phyloP scores from a whole-genome alignment of 495 filamentous ascomycete species.

The Astrothelium subdiscretum region DNA sequence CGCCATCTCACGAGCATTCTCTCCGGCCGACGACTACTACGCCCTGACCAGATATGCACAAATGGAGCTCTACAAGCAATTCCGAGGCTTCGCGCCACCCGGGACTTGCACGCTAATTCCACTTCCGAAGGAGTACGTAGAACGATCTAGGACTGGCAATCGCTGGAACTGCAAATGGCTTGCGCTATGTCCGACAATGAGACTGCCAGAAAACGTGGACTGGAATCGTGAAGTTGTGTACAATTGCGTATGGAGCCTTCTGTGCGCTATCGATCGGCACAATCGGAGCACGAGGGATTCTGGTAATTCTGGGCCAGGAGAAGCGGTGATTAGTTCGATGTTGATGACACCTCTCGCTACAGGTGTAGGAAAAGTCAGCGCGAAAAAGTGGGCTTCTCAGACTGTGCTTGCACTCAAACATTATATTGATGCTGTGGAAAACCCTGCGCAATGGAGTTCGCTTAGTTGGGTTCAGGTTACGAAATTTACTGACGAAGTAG shows the following conservation, averaged over 20 bases:
- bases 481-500: conserved; percentile 6
- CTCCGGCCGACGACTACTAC: conserved; percentile 33
- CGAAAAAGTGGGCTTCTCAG: conserved; percentile 38
- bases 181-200: conserved; percentile 43
- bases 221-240: conserved; percentile 46
- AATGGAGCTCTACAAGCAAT: conserved; percentile 33
- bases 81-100: conserved; percentile 37
- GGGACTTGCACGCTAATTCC: conserved; percentile 37
- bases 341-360: conserved; percentile 40
- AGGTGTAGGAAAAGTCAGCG: conserved; percentile 34
- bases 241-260: conserved; percentile 40
- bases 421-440: conserved; percentile 14
- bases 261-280: conserved; percentile 35
- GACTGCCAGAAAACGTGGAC: conserved; percentile 26
- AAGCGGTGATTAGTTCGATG: conserved; percentile 29
- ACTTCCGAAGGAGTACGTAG: conserved; percentile 25
- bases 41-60: conserved; percentile 35
- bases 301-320: not conserved
- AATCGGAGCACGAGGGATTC: conserved; percentile 21
- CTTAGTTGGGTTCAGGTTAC: conserved; percentile 5
- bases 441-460: conserved; percentile 4
- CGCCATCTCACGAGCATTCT: conserved; percentile 39
- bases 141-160: conserved; percentile 16
- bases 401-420: conserved; percentile 39
- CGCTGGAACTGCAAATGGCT: conserved; percentile 33